Conservation (phyloP, 352 stramenopile genomes). For the Phytophthora quininea region DNA sequence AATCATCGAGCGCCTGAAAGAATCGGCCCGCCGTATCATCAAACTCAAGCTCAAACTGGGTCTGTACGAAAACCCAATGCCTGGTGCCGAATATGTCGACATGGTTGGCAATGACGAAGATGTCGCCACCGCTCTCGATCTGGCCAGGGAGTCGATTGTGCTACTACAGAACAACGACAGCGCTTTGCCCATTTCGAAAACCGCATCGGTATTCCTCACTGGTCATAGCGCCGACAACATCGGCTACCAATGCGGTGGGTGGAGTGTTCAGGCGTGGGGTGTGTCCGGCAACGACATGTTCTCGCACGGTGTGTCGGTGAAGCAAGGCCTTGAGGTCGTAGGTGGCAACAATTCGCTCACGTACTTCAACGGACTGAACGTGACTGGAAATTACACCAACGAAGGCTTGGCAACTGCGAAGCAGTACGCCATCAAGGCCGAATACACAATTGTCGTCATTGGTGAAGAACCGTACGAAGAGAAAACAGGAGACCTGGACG, state of each 20-base stretch:
- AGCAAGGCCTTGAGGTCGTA: slow-evolving; percentile 40
- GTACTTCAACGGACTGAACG: slow-evolving; percentile 54
- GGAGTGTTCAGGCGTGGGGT: slow-evolving; percentile 74
- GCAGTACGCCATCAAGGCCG: slow-evolving; percentile 32
- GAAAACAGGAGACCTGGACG: slow-evolving; percentile 75
- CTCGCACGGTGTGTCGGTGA: slow-evolving; percentile 51
- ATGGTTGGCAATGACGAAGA: slow-evolving; percentile 49
- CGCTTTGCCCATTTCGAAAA: slow-evolving; percentile 41
- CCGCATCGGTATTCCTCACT: slow-evolving; percentile 52
- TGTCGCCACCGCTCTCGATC: slow-evolving; percentile 41
- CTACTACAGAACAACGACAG: slow-evolving; percentile 70
- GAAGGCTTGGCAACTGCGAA: slow-evolving; percentile 54
- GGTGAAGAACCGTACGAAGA: slow-evolving; percentile 74
- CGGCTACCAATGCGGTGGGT: slow-evolving; percentile 59
- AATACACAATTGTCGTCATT: slow-evolving; percentile 66
- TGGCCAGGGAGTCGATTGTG: slow-evolving; percentile 68
- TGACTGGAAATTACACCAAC: slow-evolving; percentile 41
- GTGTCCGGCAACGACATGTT: slow-evolving; percentile 52
- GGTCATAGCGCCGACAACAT: slow-evolving; percentile 54
- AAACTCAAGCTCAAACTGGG: slow-evolving; percentile 63
- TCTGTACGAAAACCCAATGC: slow-evolving; percentile 62
- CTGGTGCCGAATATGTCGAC: slow-evolving; percentile 35
- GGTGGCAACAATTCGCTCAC: slow-evolving; percentile 14
- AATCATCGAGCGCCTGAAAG: slow-evolving; percentile 43
- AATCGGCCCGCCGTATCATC: slow-evolving; percentile 56